Conservation (phyloP, 73 alveolate genomes). For the Strombidium stylifer region DNA sequence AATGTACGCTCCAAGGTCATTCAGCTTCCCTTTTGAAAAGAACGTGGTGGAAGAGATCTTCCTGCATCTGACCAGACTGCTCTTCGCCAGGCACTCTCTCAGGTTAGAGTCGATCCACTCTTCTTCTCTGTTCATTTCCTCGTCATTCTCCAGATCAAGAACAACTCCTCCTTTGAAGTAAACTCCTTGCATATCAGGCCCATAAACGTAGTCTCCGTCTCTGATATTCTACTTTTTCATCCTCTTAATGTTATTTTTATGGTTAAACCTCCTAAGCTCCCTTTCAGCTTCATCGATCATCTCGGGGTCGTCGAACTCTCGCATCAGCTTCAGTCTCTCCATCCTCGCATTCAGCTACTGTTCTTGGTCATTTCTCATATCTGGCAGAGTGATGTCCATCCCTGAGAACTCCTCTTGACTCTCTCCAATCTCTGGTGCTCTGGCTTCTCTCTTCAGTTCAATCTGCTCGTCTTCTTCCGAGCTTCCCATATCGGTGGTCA, state of each 20-base stretch:
- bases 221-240: constrained; percentile 32
- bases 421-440: background rate
- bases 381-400: background rate
- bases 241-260: constrained; percentile 11
- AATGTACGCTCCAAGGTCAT: constrained; percentile 62
- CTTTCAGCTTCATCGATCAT: background rate
- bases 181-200: constrained; percentile 58
- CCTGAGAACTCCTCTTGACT: too few species aligned
- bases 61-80: constrained; percentile 69
- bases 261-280: background rate
- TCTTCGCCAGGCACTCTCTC: constrained; percentile 70
- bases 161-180: constrained; percentile 56
- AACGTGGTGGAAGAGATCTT: constrained; percentile 57
- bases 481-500: background rate
- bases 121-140: constrained; percentile 55
- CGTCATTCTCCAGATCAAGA: constrained; percentile 22
- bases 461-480: background rate
- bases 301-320: constrained; percentile 9
- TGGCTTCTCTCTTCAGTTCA: background rate
- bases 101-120: constrained; percentile 73
- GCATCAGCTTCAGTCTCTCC: too few species aligned
- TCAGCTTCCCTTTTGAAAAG: constrained; percentile 78
- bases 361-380: background rate
- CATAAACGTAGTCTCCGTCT: constrained; percentile 72
- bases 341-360: background rate